phyloP scores from a whole-genome alignment of 2,329 filamentous ascomycete genomes.

The Exophiala aquamarina region DNA sequence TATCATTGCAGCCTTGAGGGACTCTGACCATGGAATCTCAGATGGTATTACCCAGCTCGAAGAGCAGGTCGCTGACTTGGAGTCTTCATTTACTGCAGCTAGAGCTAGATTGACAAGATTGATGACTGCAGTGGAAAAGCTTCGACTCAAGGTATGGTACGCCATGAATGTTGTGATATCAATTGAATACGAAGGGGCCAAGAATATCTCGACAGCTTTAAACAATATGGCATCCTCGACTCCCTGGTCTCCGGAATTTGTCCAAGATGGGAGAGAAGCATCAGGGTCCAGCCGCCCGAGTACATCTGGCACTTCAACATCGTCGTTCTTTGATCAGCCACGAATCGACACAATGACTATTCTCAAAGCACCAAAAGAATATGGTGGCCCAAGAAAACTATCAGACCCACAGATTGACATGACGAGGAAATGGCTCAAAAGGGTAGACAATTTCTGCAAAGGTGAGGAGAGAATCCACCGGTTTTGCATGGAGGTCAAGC shows the following conservation, averaged over 20 bases:
- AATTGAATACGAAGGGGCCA: constrained; percentile 80
- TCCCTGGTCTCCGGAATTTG: constrained; percentile 28
- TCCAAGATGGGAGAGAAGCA: constrained; percentile 6
- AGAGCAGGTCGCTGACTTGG: constrained; percentile 18
- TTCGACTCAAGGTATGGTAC: constrained; percentile 99
- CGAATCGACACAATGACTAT: constrained; percentile 86
- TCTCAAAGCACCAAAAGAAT: constrained; percentile 75
- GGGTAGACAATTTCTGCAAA: constrained; percentile 89
- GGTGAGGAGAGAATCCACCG: constrained; percentile 94
- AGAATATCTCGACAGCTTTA: constrained; percentile 80
- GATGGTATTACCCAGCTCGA: constrained; percentile 18
- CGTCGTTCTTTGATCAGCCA: constrained; percentile 70
- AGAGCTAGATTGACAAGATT: constrained; percentile 47
- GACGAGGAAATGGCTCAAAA: constrained; percentile 77
- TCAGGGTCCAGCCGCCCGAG: constrained; percentile 38
- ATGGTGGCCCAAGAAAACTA: constrained; percentile 90
- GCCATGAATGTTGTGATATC: constrained; percentile 91
- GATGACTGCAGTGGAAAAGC: constrained; percentile 69
- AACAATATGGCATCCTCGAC: constrained; percentile 77
- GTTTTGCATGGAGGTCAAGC: constrained; percentile 86
- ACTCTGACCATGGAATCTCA: constrained; percentile 60
- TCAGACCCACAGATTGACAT: constrained; percentile 93
- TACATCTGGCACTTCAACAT: constrained; percentile 48
- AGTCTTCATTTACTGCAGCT: constrained; percentile 8
- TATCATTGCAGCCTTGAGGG: constrained; percentile 72